Base-by-base conservation (phyloP, 345 rosid genomes). In the Salix caprea region DNA sequence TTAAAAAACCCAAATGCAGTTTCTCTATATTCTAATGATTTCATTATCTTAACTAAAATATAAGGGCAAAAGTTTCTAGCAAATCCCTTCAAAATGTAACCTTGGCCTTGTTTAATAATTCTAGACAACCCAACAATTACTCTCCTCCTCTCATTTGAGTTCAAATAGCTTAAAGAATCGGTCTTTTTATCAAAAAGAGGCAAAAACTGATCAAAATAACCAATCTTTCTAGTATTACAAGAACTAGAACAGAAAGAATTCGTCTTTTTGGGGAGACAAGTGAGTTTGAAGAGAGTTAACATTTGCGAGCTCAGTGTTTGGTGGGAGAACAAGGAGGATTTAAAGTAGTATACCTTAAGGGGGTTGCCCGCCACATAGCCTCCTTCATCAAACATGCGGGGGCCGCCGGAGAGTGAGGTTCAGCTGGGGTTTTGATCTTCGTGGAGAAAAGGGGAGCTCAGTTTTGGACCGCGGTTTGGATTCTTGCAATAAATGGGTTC, bases 1-100 rank as follows among this genome's bases (percentile, higher is more conserved):
- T 90, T 92, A 78, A 92, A 90, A 82, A 92, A 88, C 14, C 92
- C 90, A 74, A 85, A 87, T 16, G 92, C 90, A 0, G 87, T 77
- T 60, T 86, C 84, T 60, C 92, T 86, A 68, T 79, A 71, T 36
- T 78, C 79, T 40, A 92, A 77, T 23, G 81, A 32, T 73, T 79
- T 79, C 91, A 92, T 86, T 68, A 87, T 78, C 73, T 83, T 75
- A 13, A 79, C 91, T 9, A 92, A 67, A 13, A 78, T 50, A 48
- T 19, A 54, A 1, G 97, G 97, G 71, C 90, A 85, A 75, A 87
- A 83, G 1, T 81, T 80, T 6, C 2, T 40, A 21, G 87, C 75
- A 67, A 90, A 82, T 10, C 71, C 82, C 46, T 67, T 76, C 78
- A 90, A 79, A 1, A 82, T 8, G 39, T 68, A 74, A 2, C 85